Evolutionary conservation across 2,329 filamentous ascomycete species (phyloP).

Genomic region (Colletotrichum sp.): DNA sequence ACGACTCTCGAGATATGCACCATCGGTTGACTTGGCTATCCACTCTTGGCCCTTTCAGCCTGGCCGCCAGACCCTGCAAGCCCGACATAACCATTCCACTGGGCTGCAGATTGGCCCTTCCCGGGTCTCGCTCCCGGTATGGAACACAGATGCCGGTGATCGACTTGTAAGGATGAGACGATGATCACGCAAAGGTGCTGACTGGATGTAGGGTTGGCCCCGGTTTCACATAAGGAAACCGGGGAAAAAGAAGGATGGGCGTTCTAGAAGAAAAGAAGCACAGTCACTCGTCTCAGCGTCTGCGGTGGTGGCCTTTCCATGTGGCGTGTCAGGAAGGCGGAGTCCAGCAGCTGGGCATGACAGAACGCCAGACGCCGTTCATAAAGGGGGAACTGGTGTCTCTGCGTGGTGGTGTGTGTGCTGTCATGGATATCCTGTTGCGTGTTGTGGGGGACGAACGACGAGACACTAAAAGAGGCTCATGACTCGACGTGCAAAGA

Average conservation of each 20-base stretch:
- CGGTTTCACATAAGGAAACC: neutral
- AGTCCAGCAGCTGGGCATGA: neutral
- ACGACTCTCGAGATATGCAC: neutral
- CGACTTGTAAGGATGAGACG: slow-evolving; percentile 7
- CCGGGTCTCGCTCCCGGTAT: neutral
- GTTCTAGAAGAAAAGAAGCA: neutral
- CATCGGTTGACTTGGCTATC: neutral
- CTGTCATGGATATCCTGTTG: neutral
- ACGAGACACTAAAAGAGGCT: neutral
- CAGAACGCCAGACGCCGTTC: neutral
- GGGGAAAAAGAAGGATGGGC: neutral
- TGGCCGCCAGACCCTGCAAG: neutral
- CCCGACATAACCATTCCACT: neutral
- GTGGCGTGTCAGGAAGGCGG: slow-evolving; percentile 9
- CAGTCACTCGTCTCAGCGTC: neutral
- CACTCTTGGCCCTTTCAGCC: neutral
- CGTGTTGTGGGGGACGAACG: neutral
- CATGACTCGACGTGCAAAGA: slow-evolving; percentile 1
- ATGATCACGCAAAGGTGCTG: slow-evolving; percentile 2
- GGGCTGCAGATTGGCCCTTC: neutral
- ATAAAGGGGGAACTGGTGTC: neutral
- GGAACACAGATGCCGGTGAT: neutral
- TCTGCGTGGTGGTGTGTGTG: neutral
- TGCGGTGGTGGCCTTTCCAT: neutral
- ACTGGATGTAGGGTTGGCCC: neutral